Conservation (phyloP, 2,329 filamentous ascomycete genomes). For the Fusarium dlaminii region DNA sequence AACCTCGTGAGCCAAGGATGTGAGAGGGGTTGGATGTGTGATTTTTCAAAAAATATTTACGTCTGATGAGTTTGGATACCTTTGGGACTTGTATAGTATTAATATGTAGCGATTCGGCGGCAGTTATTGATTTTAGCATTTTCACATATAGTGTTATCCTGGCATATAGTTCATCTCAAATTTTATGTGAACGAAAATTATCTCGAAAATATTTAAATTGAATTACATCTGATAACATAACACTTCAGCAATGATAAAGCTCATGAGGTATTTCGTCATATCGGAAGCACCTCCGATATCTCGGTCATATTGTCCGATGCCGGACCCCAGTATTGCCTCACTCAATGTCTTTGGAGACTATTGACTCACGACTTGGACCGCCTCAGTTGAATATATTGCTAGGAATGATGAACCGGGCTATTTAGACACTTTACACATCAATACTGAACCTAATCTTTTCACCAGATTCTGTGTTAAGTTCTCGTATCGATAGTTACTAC, state of each 20-base stretch:
- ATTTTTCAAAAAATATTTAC: not conserved
- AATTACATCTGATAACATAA: not conserved
- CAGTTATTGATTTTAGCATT: not conserved
- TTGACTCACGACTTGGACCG: not conserved
- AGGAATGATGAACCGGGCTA: not conserved
- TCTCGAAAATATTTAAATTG: not conserved
- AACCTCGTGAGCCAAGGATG: slow-evolving; percentile 36
- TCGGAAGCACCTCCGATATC: slow-evolving; percentile 13
- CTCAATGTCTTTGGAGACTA: not conserved
- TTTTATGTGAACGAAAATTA: too few species aligned
- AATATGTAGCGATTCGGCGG: not conserved
- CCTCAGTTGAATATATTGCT: not conserved
- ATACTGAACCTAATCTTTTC: not conserved
- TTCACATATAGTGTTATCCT: not conserved
- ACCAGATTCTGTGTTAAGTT: not conserved
- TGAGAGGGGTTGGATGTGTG: not conserved
- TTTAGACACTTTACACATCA: not conserved
- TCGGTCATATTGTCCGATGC: slow-evolving; percentile 18
- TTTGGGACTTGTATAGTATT: slow-evolving; percentile 1
- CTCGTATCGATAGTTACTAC: not conserved
- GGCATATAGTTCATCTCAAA: not conserved
- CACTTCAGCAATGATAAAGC: not conserved
- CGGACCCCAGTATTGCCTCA: not conserved
- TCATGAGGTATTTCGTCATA: not conserved
- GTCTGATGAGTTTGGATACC: slow-evolving; percentile 5